phyloP scores from a whole-genome alignment of 2,329 filamentous ascomycete species.

The Aspergillus sp. region DNA sequence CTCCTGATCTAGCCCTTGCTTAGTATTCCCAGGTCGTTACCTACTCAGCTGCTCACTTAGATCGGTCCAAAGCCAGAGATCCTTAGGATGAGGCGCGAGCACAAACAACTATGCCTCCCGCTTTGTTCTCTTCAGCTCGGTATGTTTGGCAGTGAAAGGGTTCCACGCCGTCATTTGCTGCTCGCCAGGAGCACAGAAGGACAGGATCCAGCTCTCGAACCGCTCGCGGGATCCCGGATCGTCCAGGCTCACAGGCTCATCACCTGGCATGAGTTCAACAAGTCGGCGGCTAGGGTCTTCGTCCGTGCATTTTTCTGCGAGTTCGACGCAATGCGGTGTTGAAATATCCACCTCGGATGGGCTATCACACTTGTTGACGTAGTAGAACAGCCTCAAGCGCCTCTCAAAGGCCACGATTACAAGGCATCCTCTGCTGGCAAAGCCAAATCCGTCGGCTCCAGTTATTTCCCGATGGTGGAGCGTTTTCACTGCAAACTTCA shows the following conservation, averaged over 20 bases:
- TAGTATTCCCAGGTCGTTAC: no score
- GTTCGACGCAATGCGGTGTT: slow-evolving; percentile 5
- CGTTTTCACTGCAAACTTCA: slow-evolving; percentile 11
- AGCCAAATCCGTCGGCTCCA: background rate
- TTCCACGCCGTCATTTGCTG: background rate
- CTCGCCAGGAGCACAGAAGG: slow-evolving; percentile 2
- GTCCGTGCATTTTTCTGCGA: slow-evolving; percentile 17
- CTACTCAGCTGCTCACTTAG: no score
- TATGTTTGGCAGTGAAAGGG: background rate
- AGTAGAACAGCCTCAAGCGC: slow-evolving; percentile 24
- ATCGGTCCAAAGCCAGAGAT: no score
- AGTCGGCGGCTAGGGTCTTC: slow-evolving; percentile 19
- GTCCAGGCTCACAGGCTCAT: slow-evolving; percentile 15
- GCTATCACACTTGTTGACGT: slow-evolving; percentile 10
- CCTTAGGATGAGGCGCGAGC: no score
- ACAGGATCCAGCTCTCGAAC: slow-evolving; percentile 19
- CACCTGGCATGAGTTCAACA: slow-evolving; percentile 19
- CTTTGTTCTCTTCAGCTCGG: background rate
- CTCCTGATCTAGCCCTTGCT: no score
- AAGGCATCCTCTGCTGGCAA: slow-evolving; percentile 9
- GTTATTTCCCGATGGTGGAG: slow-evolving; percentile 8
- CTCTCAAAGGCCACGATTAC: slow-evolving; percentile 22
- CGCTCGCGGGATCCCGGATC: slow-evolving; percentile 11
- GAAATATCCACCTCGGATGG: background rate
- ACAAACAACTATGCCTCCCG: background rate